phyloP scores from a whole-genome alignment of 2,329 filamentous ascomycete species.

The Trichophyton schoenleinii region DNA sequence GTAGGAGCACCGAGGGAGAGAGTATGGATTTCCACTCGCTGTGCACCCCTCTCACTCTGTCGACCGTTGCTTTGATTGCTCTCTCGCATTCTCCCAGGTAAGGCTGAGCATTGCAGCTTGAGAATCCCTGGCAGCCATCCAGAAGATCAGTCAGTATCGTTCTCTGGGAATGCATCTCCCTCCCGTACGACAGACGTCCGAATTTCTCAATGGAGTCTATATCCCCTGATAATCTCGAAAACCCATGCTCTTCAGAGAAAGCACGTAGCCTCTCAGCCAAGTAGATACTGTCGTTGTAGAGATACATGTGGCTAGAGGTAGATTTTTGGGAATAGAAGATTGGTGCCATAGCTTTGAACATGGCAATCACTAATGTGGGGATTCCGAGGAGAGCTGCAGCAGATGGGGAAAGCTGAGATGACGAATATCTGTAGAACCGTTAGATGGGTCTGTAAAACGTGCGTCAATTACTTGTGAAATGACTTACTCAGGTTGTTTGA shows the following conservation, averaged over 20 bases:
- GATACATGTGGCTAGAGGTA: conserved; percentile 46
- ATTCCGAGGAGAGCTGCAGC: conserved; percentile 33
- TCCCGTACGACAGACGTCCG: conserved; percentile 48
- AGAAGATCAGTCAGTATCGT: conserved; percentile 51
- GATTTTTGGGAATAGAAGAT: conserved; percentile 34
- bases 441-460: background rate
- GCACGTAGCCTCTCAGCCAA: conserved; percentile 42
- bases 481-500: conserved; percentile 28
- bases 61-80: conserved; percentile 45
- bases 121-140: conserved; percentile 51
- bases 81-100: conserved; percentile 49
- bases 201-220: conserved; percentile 46
- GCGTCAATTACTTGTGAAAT: background rate
- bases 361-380: conserved; percentile 37
- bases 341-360: conserved; percentile 39
- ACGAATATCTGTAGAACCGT: conserved; percentile 17
- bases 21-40: conserved; percentile 46
- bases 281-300: conserved; percentile 52
- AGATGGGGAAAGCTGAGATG: conserved; percentile 29
- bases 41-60: conserved; percentile 45
- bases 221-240: conserved; percentile 42
- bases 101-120: conserved; percentile 45
- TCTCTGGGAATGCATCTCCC: conserved; percentile 53
- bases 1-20: conserved; percentile 48
- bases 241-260: conserved; percentile 35